Evolutionary conservation across 2,329 filamentous ascomycete species (phyloP).

Genomic region (Myriosclerotinia curreyana): DNA sequence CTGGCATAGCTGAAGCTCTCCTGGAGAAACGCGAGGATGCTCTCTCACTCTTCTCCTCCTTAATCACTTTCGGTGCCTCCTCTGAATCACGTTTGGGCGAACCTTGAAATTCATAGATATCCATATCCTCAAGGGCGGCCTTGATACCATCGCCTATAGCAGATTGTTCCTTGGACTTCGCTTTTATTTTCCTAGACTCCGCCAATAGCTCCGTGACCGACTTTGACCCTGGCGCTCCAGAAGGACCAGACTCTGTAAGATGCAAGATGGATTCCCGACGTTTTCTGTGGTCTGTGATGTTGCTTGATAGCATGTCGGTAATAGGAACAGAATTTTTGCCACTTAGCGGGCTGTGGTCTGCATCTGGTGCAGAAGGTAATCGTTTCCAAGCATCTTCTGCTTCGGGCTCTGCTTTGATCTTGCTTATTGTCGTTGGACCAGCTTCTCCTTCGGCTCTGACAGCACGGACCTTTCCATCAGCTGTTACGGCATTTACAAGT

Average conservation of each 20-base stretch:
- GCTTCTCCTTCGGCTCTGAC: constrained; percentile 33
- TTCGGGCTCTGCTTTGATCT: constrained; percentile 36
- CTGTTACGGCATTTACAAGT: constrained; percentile 68
- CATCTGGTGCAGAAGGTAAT: constrained; percentile 29
- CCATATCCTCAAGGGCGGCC: constrained; percentile 31
- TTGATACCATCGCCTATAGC: constrained; percentile 24
- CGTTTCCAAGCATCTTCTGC: constrained; percentile 37
- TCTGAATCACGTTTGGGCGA: constrained; percentile 28
- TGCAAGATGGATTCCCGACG: constrained; percentile 37
- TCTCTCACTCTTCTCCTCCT: constrained; percentile 27
- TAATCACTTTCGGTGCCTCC: constrained; percentile 14
- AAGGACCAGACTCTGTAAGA: constrained; percentile 28
- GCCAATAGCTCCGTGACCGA: constrained; percentile 38
- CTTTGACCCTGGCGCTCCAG: constrained; percentile 29
- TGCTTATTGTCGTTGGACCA: constrained; percentile 12
- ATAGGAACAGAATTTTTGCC: constrained; percentile 29
- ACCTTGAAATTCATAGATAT: constrained; percentile 37
- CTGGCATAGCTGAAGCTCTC: constrained; percentile 29
- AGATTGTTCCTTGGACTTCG: constrained; percentile 31
- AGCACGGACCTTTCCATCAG: constrained; percentile 51
- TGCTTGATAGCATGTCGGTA: constrained; percentile 31
- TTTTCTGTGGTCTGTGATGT: constrained; percentile 37
- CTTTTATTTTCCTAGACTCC: constrained; percentile 34
- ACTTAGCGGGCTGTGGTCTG: constrained; percentile 38
- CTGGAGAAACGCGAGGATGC: constrained; percentile 29